These are phyloP conservation scores for Bryoglossum gracile DNA, from an alignment of 495 filamentous ascomycete genomes.

Conservation along the genomic window DNA sequence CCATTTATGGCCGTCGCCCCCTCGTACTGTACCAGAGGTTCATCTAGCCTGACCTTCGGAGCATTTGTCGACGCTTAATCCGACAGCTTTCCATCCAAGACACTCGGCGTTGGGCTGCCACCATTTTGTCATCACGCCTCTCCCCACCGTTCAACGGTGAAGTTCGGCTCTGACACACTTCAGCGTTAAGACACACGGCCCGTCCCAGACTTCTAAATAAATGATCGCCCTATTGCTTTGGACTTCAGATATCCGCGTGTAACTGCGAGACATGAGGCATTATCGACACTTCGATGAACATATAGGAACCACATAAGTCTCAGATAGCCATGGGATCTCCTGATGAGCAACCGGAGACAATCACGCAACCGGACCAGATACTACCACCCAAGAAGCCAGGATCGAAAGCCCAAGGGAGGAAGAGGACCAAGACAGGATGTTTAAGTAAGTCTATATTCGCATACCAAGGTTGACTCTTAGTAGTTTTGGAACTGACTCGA, in stretches of 20 bases:
- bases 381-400: slow-evolving; percentile 12
- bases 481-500: slow-evolving; percentile 1
- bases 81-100: background rate
- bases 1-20: background rate
- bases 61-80: background rate
- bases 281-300: background rate
- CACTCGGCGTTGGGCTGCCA: background rate
- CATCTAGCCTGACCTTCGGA: background rate
- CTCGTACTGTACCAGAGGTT: background rate
- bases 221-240: background rate
- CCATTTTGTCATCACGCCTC: background rate
- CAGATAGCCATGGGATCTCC: background rate
- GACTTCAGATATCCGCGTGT: slow-evolving; percentile 1
- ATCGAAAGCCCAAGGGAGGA: slow-evolving; percentile 39
- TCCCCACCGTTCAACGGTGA: background rate
- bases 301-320: background rate
- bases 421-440: slow-evolving; percentile 94
- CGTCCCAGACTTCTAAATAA: background rate
- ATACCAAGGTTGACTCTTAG: background rate
- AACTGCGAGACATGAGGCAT: background rate
- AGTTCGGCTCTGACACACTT: background rate
- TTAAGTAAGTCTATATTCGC: slow-evolving; percentile 60
- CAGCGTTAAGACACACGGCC: slow-evolving; percentile 3
- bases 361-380: background rate
- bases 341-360: background rate